A percentile compares a stretch with the other conserved stretches of the same genome.
Evolutionary conservation across 306 rosid species (phyloP).

Genomic region (Lupinus albus): DNA sequence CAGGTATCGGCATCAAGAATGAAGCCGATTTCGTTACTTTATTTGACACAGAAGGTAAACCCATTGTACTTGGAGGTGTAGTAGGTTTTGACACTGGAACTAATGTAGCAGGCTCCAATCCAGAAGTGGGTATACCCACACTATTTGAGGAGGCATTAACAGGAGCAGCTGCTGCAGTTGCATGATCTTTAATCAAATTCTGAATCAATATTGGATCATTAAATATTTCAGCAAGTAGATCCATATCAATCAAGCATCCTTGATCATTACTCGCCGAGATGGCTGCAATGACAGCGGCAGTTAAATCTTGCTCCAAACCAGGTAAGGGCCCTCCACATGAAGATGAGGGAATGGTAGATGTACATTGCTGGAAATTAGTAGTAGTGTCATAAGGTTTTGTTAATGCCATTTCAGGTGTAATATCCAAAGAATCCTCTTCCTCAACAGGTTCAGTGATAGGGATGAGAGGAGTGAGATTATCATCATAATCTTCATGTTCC

Average conservation of each 20-base stretch:
- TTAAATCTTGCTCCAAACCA: constrained; percentile 46
- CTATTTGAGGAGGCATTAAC: constrained; percentile 29
- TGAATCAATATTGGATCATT: constrained; percentile 65
- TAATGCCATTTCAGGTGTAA: constrained; percentile 31
- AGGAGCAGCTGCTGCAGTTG: constrained; percentile 31
- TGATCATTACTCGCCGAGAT: constrained; percentile 51
- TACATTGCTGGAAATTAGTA: constrained; percentile 24
- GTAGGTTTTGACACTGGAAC: constrained; percentile 28
- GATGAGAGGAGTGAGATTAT: constrained; percentile 56
- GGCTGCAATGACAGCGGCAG: constrained; percentile 57
- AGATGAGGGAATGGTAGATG: constrained; percentile 6
- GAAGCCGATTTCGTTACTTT: neutral
- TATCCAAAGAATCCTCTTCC: constrained; percentile 50
- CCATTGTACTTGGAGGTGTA: constrained; percentile 4
- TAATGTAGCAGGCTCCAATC: constrained; percentile 22
- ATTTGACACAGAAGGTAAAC: constrained; percentile 34
- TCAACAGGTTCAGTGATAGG: constrained; percentile 60
- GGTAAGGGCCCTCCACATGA: constrained; percentile 22
- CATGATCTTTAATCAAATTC: constrained; percentile 47
- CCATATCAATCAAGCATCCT: constrained; percentile 59
- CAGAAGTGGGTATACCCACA: constrained; percentile 29
- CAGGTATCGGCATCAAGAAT: neutral
- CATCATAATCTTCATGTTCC: constrained; percentile 51
- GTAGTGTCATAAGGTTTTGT: constrained; percentile 23
- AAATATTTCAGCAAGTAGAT: constrained; percentile 60